These are phyloP conservation scores for Fusarium succisae DNA, from an alignment of 2,329 filamentous ascomycete genomes.

Conservation along the genomic window DNA sequence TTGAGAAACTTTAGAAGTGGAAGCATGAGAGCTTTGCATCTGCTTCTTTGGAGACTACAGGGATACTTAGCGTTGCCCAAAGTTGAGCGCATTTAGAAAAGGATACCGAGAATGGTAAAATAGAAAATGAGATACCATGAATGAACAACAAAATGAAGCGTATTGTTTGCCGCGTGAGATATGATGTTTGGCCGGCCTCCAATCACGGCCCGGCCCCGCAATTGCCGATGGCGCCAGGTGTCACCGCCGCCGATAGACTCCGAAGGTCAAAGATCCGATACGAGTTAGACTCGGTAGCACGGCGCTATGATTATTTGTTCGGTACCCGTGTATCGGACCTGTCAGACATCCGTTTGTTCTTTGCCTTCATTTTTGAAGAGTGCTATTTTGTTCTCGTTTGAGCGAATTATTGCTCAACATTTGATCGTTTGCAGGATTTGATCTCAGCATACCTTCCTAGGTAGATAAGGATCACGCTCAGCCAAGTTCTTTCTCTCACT, in stretches of 20 bases:
- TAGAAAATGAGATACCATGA: neutral
- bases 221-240: conserved; percentile 10
- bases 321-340: neutral
- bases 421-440: neutral
- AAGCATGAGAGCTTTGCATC: conserved; percentile 56
- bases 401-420: conserved; percentile 31
- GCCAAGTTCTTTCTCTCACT: neutral
- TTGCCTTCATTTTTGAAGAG: neutral
- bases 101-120: neutral
- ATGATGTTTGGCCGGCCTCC: neutral
- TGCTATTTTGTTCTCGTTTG: neutral
- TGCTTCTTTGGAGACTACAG: conserved; percentile 67
- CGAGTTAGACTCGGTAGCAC: neutral
- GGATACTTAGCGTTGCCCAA: conserved; percentile 56
- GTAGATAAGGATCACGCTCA: neutral
- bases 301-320: neutral
- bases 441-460: neutral
- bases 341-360: neutral
- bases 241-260: conserved; percentile 8
- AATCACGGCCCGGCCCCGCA: conserved; percentile 11
- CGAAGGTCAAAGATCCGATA: neutral
- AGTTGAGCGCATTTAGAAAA: neutral
- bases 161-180: neutral
- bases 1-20: conserved; percentile 50
- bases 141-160: neutral